phyloP scores from a whole-genome alignment of 2,329 filamentous ascomycete genomes.

The Trichoderma sp. region DNA sequence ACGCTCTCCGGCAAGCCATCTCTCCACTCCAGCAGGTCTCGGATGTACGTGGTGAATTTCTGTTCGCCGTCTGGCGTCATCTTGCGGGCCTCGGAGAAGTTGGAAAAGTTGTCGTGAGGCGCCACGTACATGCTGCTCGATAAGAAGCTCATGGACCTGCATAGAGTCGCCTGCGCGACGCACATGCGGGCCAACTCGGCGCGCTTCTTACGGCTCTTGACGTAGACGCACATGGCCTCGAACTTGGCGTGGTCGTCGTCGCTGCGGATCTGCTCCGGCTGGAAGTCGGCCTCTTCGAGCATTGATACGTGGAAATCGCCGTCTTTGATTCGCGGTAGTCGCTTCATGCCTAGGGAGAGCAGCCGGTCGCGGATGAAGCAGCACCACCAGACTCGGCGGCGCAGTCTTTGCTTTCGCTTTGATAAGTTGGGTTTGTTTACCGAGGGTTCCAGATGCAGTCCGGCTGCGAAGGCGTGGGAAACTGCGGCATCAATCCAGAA shows the following conservation, averaged over 20 bases:
- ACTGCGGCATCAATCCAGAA: conserved; percentile 15
- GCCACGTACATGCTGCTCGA: conserved; percentile 14
- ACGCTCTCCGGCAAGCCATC: conserved; percentile 12
- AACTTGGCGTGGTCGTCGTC: conserved; percentile 4
- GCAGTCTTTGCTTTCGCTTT: conserved; percentile 6
- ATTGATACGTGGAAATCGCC: conserved; percentile 11
- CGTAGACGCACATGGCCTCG: conserved; percentile 12
- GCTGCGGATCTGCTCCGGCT: conserved; percentile 11
- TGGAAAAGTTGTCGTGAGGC: not conserved
- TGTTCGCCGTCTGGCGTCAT: conserved; percentile 1
- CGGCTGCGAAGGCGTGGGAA: conserved; percentile 12
- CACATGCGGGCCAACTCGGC: conserved; percentile 12
- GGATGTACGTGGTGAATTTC: conserved; percentile 13
- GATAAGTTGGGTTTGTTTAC: conserved; percentile 8
- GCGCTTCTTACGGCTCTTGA: conserved; percentile 15
- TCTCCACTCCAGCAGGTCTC: conserved; percentile 16
- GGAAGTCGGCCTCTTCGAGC: conserved; percentile 15
- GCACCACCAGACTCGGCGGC: conserved; percentile 12
- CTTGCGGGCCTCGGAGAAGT: not conserved
- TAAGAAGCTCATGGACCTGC: conserved; percentile 14
- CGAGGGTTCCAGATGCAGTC: conserved; percentile 10
- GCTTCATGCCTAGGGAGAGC: conserved; percentile 12
- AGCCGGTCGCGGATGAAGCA: conserved; percentile 17
- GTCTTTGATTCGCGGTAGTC: conserved; percentile 2
- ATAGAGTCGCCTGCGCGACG: conserved; percentile 5